Evolutionary conservation across 139 green algal genomes (phyloP).

Genomic region (Chlorokybus atmophyticus): DNA sequence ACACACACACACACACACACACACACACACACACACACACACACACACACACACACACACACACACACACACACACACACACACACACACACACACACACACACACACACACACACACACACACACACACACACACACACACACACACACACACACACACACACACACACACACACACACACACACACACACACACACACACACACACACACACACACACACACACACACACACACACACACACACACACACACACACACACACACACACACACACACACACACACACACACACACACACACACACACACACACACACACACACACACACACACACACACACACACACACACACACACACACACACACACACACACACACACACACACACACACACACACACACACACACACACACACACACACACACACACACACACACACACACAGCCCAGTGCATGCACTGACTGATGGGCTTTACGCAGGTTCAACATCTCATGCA

Average conservation of each 20-base stretch:
- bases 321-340: not conserved
- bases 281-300: not conserved
- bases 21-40: not conserved
- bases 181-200: not conserved
- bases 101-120: not conserved
- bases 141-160: not conserved
- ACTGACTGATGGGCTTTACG: too few relatives aligned
- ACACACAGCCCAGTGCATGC: too few relatives aligned
- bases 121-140: not conserved
- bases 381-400: not conserved
- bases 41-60: not conserved
- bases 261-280: not conserved
- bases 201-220: not conserved
- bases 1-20: not conserved
- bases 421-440: not conserved
- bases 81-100: slow-evolving; percentile 1
- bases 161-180: not conserved
- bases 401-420: not conserved
- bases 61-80: not conserved
- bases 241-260: not conserved
- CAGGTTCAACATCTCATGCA: too few relatives aligned
- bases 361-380: not conserved
- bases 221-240: not conserved
- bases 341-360: not conserved
- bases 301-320: not conserved